Conservation (phyloP, 441 rosid species). For the Eruca vesicaria region DNA sequence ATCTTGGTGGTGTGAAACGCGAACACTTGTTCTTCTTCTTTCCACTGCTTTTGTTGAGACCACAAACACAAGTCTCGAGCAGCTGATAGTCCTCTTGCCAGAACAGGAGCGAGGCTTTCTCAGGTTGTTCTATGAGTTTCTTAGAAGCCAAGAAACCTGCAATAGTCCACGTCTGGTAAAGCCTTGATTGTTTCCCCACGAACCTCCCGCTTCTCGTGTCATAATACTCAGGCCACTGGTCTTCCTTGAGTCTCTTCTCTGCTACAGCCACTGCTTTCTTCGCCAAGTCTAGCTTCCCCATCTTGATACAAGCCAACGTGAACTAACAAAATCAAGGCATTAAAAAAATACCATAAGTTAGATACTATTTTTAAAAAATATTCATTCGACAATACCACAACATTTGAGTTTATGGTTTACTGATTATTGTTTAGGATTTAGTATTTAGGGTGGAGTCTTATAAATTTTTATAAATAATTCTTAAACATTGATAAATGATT, state of each 20-base stretch:
- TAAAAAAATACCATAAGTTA: neutral
- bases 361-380: no score
- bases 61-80: constrained; percentile 80
- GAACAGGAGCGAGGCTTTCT: constrained; percentile 55
- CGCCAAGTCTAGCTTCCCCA: constrained; percentile 59
- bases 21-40: constrained; percentile 58
- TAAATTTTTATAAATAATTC: no score
- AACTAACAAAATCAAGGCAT: constrained; percentile 37
- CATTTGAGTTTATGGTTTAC: no score
- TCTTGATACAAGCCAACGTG: constrained; percentile 67
- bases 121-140: constrained; percentile 62
- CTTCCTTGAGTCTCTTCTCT: constrained; percentile 49
- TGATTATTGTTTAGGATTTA: no score
- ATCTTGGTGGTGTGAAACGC: constrained; percentile 44
- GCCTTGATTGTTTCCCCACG: constrained; percentile 64
- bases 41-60: constrained; percentile 49
- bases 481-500: no score
- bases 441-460: no score
- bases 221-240: constrained; percentile 71
- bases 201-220: constrained; percentile 61
- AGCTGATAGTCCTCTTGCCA: constrained; percentile 70
- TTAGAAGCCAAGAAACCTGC: constrained; percentile 59
- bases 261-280: constrained; percentile 52
- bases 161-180: constrained; percentile 51
- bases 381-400: no score